Evolutionary conservation across 257 asterid genomes (phyloP).

Genomic region (Gardenia jasminoides): DNA sequence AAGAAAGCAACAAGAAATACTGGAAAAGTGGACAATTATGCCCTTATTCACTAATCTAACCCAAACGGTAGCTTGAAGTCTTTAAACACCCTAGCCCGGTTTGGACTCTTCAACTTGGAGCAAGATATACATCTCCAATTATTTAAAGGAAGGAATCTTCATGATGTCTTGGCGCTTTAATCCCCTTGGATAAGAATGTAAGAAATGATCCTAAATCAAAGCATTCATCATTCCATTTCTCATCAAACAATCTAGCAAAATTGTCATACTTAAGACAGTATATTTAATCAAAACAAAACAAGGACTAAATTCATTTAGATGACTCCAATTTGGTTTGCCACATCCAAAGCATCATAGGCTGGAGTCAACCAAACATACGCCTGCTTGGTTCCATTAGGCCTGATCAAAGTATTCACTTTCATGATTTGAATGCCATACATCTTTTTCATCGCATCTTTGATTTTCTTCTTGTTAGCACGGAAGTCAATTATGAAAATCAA

Average conservation of each 20-base stretch:
- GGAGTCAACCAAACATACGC: slow-evolving; percentile 46
- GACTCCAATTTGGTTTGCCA: slow-evolving; percentile 48
- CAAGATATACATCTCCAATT: too few species aligned
- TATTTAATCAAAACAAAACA: neutral
- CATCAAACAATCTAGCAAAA: slow-evolving; percentile 8
- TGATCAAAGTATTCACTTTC: slow-evolving; percentile 42
- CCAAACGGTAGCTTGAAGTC: too few species aligned
- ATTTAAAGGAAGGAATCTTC: too few species aligned
- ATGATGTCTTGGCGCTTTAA: too few species aligned
- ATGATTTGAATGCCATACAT: slow-evolving; percentile 41
- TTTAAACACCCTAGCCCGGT: too few species aligned
- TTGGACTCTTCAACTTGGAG: too few species aligned
- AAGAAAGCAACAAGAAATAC: too few species aligned
- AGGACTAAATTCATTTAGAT: slow-evolving; percentile 22
- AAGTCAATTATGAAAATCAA: slow-evolving; percentile 38
- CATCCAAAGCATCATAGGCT: slow-evolving; percentile 43
- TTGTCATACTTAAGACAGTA: neutral
- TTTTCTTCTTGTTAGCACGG: slow-evolving; percentile 41
- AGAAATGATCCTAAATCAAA: too few species aligned
- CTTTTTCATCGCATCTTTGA: slow-evolving; percentile 41
- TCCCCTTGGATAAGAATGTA: too few species aligned
- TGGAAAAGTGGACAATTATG: too few species aligned
- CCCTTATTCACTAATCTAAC: too few species aligned
- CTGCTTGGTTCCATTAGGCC: slow-evolving; percentile 49
- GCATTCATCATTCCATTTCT: too few species aligned